phyloP scores from a whole-genome alignment of 169 alveolate species.

The Eimeria nieschulzi region DNA sequence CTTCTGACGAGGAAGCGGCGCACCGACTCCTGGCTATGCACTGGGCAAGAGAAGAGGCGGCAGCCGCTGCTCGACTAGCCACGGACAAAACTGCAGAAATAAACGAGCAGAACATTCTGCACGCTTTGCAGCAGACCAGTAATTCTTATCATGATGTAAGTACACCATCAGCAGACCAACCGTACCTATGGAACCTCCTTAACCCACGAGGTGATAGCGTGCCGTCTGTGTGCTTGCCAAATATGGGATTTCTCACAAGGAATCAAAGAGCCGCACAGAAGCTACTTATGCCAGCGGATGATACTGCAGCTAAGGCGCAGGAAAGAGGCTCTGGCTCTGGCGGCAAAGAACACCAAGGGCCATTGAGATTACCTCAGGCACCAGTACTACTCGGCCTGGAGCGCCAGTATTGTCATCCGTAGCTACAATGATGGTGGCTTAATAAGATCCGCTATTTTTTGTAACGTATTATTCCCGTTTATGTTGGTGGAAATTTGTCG shows the following conservation, averaged over 20 bases:
- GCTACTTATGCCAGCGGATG: too few species aligned
- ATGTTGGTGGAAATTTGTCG: not conserved
- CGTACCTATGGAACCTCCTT: too few species aligned
- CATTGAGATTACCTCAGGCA: not conserved
- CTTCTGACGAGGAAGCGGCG: not conserved
- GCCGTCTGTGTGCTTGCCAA: too few species aligned
- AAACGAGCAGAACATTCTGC: not conserved
- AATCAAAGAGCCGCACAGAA: too few species aligned
- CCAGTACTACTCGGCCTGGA: constrained; percentile 20
- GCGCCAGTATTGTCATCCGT: not conserved
- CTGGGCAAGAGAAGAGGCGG: not conserved
- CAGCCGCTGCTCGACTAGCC: not conserved
- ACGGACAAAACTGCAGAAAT: not conserved
- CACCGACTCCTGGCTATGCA: not conserved
- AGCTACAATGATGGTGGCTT: not conserved
- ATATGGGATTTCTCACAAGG: too few species aligned
- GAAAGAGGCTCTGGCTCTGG: too few species aligned
- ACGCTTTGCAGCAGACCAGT: not conserved
- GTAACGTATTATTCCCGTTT: not conserved
- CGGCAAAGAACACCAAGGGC: too few species aligned
- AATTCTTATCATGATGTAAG: too few species aligned
- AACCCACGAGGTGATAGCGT: too few species aligned
- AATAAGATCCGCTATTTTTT: not conserved
- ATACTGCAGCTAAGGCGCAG: too few species aligned
- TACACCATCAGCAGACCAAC: too few species aligned